phyloP scores from a whole-genome alignment of 805 yeast species.

The Candida pseudoglaebosa region DNA sequence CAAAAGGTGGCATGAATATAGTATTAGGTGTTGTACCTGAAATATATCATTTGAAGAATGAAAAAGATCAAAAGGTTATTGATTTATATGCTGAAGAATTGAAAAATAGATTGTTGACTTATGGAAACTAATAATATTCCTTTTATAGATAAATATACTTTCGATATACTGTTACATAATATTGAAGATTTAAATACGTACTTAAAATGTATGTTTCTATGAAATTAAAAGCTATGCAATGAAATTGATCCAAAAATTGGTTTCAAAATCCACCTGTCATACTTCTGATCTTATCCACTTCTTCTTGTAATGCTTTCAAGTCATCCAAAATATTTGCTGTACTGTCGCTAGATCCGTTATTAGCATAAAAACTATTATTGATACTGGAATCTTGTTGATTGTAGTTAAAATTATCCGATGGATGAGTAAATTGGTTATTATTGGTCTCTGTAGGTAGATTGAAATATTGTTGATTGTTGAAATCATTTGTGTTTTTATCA shows the following conservation, averaged over 20 bases:
- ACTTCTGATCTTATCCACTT: constrained; percentile 55
- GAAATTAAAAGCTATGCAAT: constrained; percentile 7
- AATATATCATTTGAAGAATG: constrained; percentile 9
- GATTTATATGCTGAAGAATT: constrained; percentile 7
- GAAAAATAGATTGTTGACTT: constrained; percentile 2
- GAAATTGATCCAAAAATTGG: constrained; percentile 1
- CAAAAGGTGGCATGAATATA: constrained; percentile 16
- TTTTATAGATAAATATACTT: too few species aligned
- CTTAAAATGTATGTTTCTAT: too few species aligned
- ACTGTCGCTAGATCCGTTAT: constrained; percentile 19
- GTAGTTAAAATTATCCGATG: not conserved
- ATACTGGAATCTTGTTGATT: not conserved
- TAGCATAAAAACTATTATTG: constrained; percentile 3
- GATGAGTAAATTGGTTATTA: not conserved
- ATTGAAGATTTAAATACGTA: too few species aligned
- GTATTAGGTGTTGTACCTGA: constrained; percentile 9
- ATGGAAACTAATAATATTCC: not conserved
- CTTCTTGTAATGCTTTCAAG: constrained; percentile 62
- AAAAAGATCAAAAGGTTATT: constrained; percentile 4
- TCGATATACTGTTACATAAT: too few species aligned
- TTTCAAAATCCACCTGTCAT: constrained; percentile 42
- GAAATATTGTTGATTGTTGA: constrained; percentile 7
- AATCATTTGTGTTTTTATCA: not conserved
- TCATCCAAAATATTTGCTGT: constrained; percentile 59
- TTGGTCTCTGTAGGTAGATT: constrained; percentile 6